Evolutionary conservation across 2,329 filamentous ascomycete species (phyloP).

Genomic region (Pseudogymnoascus sp.): DNA sequence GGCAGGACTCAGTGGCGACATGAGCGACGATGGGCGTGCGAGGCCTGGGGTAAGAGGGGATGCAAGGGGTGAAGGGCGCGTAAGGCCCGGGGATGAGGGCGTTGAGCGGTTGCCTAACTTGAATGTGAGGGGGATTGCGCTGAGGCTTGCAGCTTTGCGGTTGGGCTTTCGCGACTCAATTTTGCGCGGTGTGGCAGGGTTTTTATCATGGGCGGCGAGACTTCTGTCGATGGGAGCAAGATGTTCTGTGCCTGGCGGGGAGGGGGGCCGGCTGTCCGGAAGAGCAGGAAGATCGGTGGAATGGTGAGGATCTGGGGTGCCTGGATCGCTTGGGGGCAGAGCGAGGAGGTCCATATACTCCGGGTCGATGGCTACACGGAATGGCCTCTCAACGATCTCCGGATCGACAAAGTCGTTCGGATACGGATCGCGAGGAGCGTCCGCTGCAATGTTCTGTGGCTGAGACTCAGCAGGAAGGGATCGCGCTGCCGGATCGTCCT

Average conservation of each 20-base stretch:
- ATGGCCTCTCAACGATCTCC: constrained; percentile 48
- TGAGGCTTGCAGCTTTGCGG: constrained; percentile 36
- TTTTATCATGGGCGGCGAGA: background rate
- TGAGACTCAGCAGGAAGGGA: background rate
- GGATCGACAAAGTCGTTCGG: constrained; percentile 41
- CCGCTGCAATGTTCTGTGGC: constrained; percentile 2
- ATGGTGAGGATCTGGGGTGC: constrained; percentile 36
- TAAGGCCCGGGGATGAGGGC: constrained; percentile 36
- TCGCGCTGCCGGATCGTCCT: constrained; percentile 17
- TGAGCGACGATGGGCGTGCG: constrained; percentile 28
- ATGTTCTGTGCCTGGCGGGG: constrained; percentile 30
- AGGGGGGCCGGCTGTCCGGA: constrained; percentile 53
- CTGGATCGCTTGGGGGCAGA: constrained; percentile 52
- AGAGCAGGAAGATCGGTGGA: constrained; percentile 42
- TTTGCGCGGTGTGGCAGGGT: background rate
- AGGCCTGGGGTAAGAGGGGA: constrained; percentile 28
- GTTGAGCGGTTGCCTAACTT: constrained; percentile 35
- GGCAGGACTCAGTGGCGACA: constrained; percentile 16
- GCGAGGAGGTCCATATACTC: constrained; percentile 58
- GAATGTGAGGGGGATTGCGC: constrained; percentile 49
- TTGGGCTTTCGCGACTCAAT: background rate
- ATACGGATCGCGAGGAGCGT: constrained; percentile 1
- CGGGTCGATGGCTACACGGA: constrained; percentile 60
- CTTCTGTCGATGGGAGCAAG: constrained; percentile 35
- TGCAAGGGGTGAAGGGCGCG: constrained; percentile 34